Evolutionary conservation across 495 filamentous ascomycete species (phyloP).

Genomic region (Letharia columbiana): DNA sequence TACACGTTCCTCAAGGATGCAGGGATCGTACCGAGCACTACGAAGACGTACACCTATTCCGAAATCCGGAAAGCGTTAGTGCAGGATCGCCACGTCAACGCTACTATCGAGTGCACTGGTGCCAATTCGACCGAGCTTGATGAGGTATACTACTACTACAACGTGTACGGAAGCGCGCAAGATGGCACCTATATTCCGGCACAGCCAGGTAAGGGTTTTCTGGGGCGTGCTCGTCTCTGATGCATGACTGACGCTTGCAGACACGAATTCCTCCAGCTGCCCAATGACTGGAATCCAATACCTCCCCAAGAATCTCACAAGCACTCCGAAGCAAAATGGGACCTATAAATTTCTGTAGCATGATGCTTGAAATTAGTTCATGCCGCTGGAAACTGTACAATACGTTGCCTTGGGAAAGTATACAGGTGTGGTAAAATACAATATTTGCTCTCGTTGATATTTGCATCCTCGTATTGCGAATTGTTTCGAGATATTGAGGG

Average conservation of each 20-base stretch:
- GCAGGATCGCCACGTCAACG: slow-evolving; percentile 47
- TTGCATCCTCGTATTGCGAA: too few relatives aligned
- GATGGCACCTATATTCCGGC: slow-evolving; percentile 64
- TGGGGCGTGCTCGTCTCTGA: background rate
- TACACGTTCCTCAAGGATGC: slow-evolving; percentile 38
- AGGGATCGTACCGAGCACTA: slow-evolving; percentile 41
- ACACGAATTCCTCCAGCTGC: slow-evolving; percentile 42
- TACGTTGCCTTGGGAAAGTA: too few relatives aligned
- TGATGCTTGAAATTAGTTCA: too few relatives aligned
- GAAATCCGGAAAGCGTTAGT: slow-evolving; percentile 56
- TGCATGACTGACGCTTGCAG: background rate
- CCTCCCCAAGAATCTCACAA: slow-evolving; percentile 46
- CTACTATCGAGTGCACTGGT: slow-evolving; percentile 56
- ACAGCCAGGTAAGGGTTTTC: slow-evolving; percentile 36
- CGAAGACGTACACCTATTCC: slow-evolving; percentile 45
- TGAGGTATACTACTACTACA: slow-evolving; percentile 78
- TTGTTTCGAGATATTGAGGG: too few relatives aligned
- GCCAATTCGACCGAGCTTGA: slow-evolving; percentile 45
- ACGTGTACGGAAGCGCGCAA: slow-evolving; percentile 66
- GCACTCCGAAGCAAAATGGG: slow-evolving; percentile 2
- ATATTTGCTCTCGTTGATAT: too few relatives aligned
- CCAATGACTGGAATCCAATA: slow-evolving; percentile 54
- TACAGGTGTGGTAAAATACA: too few relatives aligned
- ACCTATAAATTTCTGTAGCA: background rate
- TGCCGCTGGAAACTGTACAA: too few relatives aligned